Conservation (phyloP, 2,329 filamentous ascomycete genomes). For the Xylaria sp. region DNA sequence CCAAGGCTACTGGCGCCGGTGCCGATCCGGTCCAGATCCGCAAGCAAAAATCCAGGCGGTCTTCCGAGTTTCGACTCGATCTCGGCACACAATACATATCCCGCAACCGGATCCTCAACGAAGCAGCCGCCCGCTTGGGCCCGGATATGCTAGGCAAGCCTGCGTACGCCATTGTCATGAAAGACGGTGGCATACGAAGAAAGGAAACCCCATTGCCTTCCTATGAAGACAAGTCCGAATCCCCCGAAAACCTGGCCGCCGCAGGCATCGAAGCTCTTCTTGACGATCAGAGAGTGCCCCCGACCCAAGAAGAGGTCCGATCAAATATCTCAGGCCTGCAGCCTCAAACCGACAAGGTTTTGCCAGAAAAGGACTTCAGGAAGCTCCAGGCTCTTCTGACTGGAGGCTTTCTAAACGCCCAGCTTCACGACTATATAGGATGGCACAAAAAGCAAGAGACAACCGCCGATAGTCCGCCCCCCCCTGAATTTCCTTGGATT, state of each 20-base stretch:
- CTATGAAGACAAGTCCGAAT: not conserved
- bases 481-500: constrained; percentile 54
- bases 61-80: not conserved
- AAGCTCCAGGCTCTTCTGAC: constrained; percentile 53
- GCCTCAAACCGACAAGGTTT: constrained; percentile 52
- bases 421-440: constrained; percentile 57
- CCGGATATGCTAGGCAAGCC: constrained; percentile 52
- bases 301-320: constrained; percentile 51
- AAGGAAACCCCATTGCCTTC: constrained; percentile 1
- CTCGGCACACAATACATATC: constrained; percentile 39
- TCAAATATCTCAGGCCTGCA: constrained; percentile 61
- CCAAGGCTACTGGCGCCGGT: too few species aligned
- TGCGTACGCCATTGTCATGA: constrained; percentile 61
- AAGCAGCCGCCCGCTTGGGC: constrained; percentile 42
- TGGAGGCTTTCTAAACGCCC: constrained; percentile 58
- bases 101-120: constrained; percentile 42
- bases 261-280: constrained; percentile 51
- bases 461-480: constrained; percentile 3
- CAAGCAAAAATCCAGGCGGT: constrained; percentile 17
- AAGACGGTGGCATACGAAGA: constrained; percentile 45
- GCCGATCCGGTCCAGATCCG: too few species aligned
- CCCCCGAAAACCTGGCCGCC: constrained; percentile 40
- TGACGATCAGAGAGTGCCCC: constrained; percentile 42
- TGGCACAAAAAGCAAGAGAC: constrained; percentile 18
- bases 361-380: constrained; percentile 56